Percentiles rank a stretch among this genome's conserved stretches.
phyloP scores from a whole-genome alignment of 1,139 yeast genomes.

The Blastobotrys buckinghamii region DNA sequence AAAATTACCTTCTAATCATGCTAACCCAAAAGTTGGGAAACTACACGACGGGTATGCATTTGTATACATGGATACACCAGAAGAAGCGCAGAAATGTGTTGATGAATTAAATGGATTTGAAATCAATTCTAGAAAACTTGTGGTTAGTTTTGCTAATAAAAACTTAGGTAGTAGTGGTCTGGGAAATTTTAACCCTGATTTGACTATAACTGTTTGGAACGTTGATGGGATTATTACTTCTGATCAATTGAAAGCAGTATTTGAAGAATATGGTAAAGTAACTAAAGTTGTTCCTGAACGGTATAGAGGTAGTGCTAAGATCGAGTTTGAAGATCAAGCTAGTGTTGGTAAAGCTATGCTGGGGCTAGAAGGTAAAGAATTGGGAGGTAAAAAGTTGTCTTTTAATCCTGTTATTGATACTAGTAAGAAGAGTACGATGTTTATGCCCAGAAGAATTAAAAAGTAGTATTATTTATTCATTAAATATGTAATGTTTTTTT shows the following conservation, averaged over 20 bases:
- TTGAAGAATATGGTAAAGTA: slow-evolving; percentile 34
- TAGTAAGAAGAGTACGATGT: slow-evolving; percentile 14
- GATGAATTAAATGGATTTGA: slow-evolving; percentile 17
- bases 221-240: slow-evolving; percentile 27
- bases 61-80: slow-evolving; percentile 29
- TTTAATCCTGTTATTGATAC: slow-evolving; percentile 4
- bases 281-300: slow-evolving; percentile 48
- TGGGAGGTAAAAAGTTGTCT: slow-evolving; percentile 19
- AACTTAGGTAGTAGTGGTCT: background rate
- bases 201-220: slow-evolving; percentile 25
- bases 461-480: background rate
- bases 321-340: slow-evolving; percentile 40
- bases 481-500: no score
- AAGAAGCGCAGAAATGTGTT: slow-evolving; percentile 17
- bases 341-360: slow-evolving; percentile 57
- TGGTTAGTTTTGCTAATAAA: slow-evolving; percentile 19
- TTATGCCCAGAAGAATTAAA: slow-evolving; percentile 16
- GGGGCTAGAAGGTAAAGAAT: slow-evolving; percentile 39
- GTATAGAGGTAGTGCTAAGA: slow-evolving; percentile 45
- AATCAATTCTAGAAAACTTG: slow-evolving; percentile 20
- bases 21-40: slow-evolving; percentile 14
- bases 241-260: slow-evolving; percentile 28
- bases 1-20: slow-evolving; percentile 21
- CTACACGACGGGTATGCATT: slow-evolving; percentile 35
- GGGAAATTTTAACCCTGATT: background rate